Conservation (phyloP, 345 rosid species). For the Citropsis articulata region DNA sequence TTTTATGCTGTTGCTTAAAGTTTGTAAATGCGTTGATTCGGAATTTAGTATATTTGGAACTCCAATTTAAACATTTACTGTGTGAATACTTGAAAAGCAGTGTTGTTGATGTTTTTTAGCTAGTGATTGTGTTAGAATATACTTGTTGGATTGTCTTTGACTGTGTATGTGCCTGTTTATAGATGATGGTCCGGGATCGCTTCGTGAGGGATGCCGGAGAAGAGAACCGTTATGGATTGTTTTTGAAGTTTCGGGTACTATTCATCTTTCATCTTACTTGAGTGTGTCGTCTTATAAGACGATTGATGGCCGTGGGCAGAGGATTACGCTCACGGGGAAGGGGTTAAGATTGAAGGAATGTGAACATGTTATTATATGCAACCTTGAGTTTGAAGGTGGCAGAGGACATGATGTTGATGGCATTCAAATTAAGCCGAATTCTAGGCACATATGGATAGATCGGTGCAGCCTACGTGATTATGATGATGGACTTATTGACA, state of each 20-base stretch:
- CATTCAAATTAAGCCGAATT: conserved; percentile 92
- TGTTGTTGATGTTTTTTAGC: neutral
- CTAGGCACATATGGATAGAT: conserved; percentile 87
- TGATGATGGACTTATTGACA: conserved; percentile 89
- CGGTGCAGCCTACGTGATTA: conserved; percentile 86
- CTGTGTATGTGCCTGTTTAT: conserved; percentile 25
- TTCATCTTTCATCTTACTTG: conserved; percentile 58
- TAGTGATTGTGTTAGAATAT: too few species aligned
- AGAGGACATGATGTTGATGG: conserved; percentile 81
- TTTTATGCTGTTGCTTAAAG: too few species aligned
- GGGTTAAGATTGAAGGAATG: conserved; percentile 85
- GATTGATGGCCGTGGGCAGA: conserved; percentile 89
- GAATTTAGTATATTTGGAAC: too few species aligned
- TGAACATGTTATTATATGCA: conserved; percentile 81
- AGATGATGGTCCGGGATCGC: conserved; percentile 95
- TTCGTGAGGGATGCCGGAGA: conserved; percentile 68
- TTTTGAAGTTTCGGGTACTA: conserved; percentile 76
- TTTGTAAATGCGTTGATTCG: too few species aligned
- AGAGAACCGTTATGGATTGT: conserved; percentile 92
- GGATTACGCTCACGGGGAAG: conserved; percentile 78
- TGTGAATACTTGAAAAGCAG: too few species aligned
- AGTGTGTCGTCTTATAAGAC: conserved; percentile 84
- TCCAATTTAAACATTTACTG: too few species aligned
- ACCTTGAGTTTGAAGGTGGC: conserved; percentile 87
- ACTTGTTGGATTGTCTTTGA: conserved; percentile 4